phyloP scores from a whole-genome alignment of 345 rosid species.

The Citrus reticulata region DNA sequence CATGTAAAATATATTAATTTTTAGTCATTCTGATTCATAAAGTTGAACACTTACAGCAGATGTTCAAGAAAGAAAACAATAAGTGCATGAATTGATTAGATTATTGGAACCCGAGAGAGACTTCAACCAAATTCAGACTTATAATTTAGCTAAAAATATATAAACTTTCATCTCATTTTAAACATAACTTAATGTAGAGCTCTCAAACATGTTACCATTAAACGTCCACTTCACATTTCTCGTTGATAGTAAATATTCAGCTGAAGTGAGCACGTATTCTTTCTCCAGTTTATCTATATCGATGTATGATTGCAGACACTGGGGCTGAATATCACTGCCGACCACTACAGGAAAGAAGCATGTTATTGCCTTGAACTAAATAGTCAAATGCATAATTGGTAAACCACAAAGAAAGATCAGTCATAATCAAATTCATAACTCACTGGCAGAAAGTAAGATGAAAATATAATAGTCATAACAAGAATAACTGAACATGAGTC shows the following conservation, averaged over 20 bases:
- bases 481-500: background rate
- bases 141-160: background rate
- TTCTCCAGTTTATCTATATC: constrained; percentile 67
- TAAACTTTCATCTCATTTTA: background rate
- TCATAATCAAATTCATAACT: background rate
- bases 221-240: constrained; percentile 62
- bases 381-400: constrained; percentile 5
- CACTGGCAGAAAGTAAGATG: background rate
- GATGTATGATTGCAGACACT: constrained; percentile 40
- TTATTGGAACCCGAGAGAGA: background rate
- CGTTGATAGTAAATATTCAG: constrained; percentile 73
- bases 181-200: background rate
- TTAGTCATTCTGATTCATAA: background rate
- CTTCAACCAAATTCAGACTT: background rate
- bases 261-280: constrained; percentile 78
- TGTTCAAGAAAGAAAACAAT: background rate
- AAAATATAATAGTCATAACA: background rate
- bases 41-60: background rate
- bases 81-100: background rate
- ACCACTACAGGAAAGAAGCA: constrained; percentile 33
- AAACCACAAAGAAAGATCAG: constrained; percentile 6
- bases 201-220: constrained; percentile 41
- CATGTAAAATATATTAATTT: background rate
- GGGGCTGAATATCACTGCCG: constrained; percentile 38
- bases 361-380: constrained; percentile 13